These are phyloP conservation scores for Penicillium sp. DNA, from an alignment of 2,329 filamentous ascomycete genomes.

Conservation along the genomic window DNA sequence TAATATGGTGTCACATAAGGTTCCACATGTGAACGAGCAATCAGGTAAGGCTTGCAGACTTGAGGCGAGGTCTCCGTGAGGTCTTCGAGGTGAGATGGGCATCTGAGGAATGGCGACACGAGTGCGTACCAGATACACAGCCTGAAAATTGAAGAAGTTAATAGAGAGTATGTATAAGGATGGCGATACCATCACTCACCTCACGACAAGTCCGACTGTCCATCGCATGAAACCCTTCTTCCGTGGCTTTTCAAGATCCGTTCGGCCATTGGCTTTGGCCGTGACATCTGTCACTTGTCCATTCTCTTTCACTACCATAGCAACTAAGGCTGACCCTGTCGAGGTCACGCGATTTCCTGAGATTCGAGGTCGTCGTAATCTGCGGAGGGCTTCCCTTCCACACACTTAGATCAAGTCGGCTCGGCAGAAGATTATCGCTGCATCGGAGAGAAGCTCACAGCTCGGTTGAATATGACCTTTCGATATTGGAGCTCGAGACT, in stretches of 20 bases:
- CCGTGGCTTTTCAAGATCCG: slow-evolving; percentile 13
- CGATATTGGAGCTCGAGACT: slow-evolving; percentile 1
- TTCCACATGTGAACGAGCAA: slow-evolving; percentile 63
- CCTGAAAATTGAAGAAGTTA: slow-evolving; percentile 46
- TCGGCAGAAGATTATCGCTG: neutral
- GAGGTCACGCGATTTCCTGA: slow-evolving; percentile 9
- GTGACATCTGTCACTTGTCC: slow-evolving; percentile 23
- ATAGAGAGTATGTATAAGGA: neutral
- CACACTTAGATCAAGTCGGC: slow-evolving; percentile 1
- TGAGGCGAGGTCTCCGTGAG: slow-evolving; percentile 68
- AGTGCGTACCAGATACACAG: slow-evolving; percentile 83
- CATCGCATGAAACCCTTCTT: slow-evolving; percentile 30
- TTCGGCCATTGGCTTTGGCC: slow-evolving; percentile 15
- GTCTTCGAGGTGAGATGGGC: slow-evolving; percentile 66
- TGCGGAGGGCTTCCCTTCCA: neutral
- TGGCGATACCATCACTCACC: slow-evolving; percentile 28
- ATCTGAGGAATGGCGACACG: slow-evolving; percentile 75
- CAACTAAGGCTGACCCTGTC: slow-evolving; percentile 15
- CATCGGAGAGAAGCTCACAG: slow-evolving; percentile 4
- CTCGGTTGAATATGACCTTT: neutral
- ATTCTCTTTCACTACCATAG: slow-evolving; percentile 29
- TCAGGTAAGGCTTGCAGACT: slow-evolving; percentile 77
- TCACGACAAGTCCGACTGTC: slow-evolving; percentile 35
- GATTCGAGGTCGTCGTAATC: slow-evolving; percentile 3
- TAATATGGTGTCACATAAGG: slow-evolving; percentile 87